Conservation (phyloP, 2,329 filamentous ascomycete genomes). For the Fusarium nurragi region DNA sequence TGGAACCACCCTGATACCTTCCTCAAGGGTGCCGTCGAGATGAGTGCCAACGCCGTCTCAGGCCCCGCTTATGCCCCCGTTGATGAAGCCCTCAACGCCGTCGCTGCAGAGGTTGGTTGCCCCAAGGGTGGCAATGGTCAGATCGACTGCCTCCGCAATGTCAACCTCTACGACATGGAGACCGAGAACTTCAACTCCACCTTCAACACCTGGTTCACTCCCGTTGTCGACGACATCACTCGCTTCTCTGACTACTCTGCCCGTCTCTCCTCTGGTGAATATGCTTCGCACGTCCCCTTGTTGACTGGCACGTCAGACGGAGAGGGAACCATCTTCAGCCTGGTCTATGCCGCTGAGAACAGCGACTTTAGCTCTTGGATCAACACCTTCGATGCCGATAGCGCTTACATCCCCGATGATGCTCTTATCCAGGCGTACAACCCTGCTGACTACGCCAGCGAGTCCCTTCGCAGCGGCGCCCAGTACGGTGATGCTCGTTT, state of each 20-base stretch:
- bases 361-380: slow-evolving; percentile 43
- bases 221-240: slow-evolving; percentile 49
- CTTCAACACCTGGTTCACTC: slow-evolving; percentile 55
- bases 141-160: slow-evolving; percentile 51
- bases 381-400: slow-evolving; percentile 40
- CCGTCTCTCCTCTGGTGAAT: slow-evolving; percentile 35
- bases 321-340: slow-evolving; percentile 51
- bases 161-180: slow-evolving; percentile 39
- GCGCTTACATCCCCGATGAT: slow-evolving; percentile 31
- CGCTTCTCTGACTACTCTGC: slow-evolving; percentile 47
- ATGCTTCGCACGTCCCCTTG: slow-evolving; percentile 49
- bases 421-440: slow-evolving; percentile 29
- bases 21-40: slow-evolving; percentile 52
- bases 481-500: slow-evolving; percentile 59
- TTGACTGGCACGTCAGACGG: slow-evolving; percentile 50
- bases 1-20: slow-evolving; percentile 53
- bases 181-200: slow-evolving; percentile 44
- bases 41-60: slow-evolving; percentile 55
- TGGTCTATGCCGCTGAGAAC: slow-evolving; percentile 48
- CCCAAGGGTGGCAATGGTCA: slow-evolving; percentile 44
- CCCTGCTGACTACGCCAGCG: slow-evolving; percentile 48
- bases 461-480: slow-evolving; percentile 53
- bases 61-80: slow-evolving; percentile 52
- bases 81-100: slow-evolving; percentile 50
- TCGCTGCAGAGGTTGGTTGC: slow-evolving; percentile 52